Evolutionary conservation across 1,284 basidiomycete species (phyloP).

Genomic region (Tranzscheliella williamsii): DNA sequence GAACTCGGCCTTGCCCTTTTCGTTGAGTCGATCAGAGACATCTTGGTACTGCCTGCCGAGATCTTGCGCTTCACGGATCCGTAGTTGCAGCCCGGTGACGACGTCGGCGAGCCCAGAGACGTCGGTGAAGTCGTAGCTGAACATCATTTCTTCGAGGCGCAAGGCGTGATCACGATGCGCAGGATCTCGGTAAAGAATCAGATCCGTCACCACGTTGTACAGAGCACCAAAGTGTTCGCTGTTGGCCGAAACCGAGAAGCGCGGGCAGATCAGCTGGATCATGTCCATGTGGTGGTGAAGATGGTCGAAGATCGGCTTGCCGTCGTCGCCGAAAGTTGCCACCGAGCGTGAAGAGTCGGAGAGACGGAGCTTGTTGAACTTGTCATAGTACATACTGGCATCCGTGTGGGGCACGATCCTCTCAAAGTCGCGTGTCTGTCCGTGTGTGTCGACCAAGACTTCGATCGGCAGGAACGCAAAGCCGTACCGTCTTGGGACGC

Average conservation of each 20-base stretch:
- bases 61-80: conserved; percentile 67
- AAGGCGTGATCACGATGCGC: conserved; percentile 62
- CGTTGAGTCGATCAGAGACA: conserved; percentile 62
- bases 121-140: conserved; percentile 89
- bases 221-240: conserved; percentile 83
- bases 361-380: conserved; percentile 74
- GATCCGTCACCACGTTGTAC: conserved; percentile 83
- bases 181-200: conserved; percentile 81
- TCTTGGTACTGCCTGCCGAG: conserved; percentile 53
- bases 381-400: conserved; percentile 84
- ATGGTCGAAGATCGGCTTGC: conserved; percentile 67
- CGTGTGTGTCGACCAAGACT: conserved; percentile 63
- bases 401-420: conserved; percentile 87
- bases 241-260: conserved; percentile 77
- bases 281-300: conserved; percentile 82
- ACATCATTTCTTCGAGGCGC: conserved; percentile 73
- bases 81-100: conserved; percentile 74
- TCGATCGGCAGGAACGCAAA: conserved; percentile 77
- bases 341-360: conserved; percentile 71
- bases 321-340: conserved; percentile 44
- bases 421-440: conserved; percentile 63
- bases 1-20: conserved; percentile 67
- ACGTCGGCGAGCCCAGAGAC: conserved; percentile 71
- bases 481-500: conserved; percentile 52
- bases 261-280: conserved; percentile 77